Evolutionary conservation across 1,284 basidiomycete species (phyloP), one percentile per base, ranked within the genome.

Genomic region (Prillingera fragicola): DNA sequence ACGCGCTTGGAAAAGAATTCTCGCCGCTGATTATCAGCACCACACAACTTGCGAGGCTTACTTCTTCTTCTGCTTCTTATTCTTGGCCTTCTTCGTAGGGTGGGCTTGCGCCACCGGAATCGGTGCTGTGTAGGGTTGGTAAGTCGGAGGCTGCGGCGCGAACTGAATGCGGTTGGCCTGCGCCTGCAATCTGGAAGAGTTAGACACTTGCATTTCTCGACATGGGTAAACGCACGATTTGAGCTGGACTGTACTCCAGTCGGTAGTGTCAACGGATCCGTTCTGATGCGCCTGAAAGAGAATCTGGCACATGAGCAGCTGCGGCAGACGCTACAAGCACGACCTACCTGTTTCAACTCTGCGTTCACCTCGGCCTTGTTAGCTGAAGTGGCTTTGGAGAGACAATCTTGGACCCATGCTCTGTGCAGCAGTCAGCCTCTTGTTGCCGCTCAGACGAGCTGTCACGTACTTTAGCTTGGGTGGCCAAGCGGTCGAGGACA

Each of bases 351-450:
- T 43, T 70, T 71, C 32, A 73, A 57, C 41, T 73, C 71, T 24
- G 57, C 54, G 41, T 68, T 67, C 27, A 73, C 66, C 10, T 60
- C 63, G 13, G 57, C 48, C 46, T 72, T 72, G 54, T 69, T 71
- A n/a, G 59, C 56, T 6, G 63, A 52, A 1, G 64, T 65, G 0
- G 69, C 65, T 48, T 63, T 57, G 10, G 62, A 40, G n/a, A 73
- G 56, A 45, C 63, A 67, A 13, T 65, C 53, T 34, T 70, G 63
- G 3, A 73, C 70, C 66, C 70, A 71, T 8, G 59, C 50, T 48
- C 68, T 72, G 42, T 1, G 35, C 9, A 13, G 24, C 13, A 7
- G 40, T 55, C 38, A 57, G 46, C 41, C 9, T 18, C n/a, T 37
- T 37, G 35, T 25, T 37, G 17, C 35, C 35, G 35, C 35, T 13